Evolutionary conservation across 176 grass and related monocot species (phyloP).

Genomic region (Musa itinerans): DNA sequence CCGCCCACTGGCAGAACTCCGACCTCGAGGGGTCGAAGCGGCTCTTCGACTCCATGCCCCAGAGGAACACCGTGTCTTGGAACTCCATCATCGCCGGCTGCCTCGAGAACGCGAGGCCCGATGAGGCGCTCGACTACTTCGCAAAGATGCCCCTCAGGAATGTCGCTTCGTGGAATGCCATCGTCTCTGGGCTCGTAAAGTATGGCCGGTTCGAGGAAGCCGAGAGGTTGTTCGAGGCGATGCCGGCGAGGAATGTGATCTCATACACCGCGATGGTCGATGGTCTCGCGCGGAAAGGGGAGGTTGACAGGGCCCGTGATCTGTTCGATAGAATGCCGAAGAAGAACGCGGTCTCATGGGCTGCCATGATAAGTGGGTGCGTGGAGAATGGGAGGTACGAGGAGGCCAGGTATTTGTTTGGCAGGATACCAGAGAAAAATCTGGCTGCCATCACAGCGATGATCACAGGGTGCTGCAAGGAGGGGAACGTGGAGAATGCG

Average conservation of each 20-base stretch:
- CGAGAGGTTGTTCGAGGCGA: constrained; percentile 46
- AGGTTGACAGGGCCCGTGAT: constrained; percentile 41
- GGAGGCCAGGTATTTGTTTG: constrained; percentile 53
- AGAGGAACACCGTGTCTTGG: constrained; percentile 73
- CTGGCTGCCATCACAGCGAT: constrained; percentile 51
- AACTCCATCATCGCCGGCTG: constrained; percentile 69
- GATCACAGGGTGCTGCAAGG: constrained; percentile 60
- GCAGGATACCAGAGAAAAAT: constrained; percentile 64
- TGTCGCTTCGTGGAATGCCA: constrained; percentile 75
- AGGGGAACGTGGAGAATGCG: constrained; percentile 47
- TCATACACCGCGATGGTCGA: constrained; percentile 77
- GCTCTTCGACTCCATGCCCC: constrained; percentile 61
- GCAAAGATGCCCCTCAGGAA: constrained; percentile 41
- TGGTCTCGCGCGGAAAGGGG: constrained; percentile 31
- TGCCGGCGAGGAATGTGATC: constrained; percentile 60
- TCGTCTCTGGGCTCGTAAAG: constrained; percentile 57
- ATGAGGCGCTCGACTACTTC: constrained; percentile 54
- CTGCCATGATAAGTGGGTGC: constrained; percentile 64
- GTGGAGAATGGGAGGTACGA: constrained; percentile 52
- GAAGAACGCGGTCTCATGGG: constrained; percentile 61
- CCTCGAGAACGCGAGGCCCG: constrained; percentile 48
- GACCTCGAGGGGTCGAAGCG: constrained; percentile 39
- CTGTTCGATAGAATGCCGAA: constrained; percentile 69
- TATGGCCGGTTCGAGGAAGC: constrained; percentile 43
- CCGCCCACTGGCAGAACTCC: constrained; percentile 55